These are phyloP conservation scores for Ophiostoma perfectum DNA, from an alignment of 2,329 filamentous ascomycete species.

Conservation along the genomic window DNA sequence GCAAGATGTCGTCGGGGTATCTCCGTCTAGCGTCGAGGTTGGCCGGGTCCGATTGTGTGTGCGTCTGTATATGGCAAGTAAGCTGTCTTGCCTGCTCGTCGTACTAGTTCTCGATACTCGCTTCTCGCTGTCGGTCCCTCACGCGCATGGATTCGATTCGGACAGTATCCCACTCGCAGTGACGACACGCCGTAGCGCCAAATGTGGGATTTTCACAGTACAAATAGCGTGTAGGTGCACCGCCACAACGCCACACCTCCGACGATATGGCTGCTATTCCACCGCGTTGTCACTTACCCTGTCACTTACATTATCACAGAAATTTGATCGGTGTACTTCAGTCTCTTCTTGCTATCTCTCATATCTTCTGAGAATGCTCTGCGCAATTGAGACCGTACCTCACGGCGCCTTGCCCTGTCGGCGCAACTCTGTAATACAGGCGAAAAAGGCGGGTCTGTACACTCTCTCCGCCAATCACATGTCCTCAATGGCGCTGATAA, in stretches of 20 bases:
- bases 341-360: too few species aligned
- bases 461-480: not conserved
- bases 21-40: not conserved
- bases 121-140: not conserved
- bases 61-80: not conserved
- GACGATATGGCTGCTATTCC: not conserved
- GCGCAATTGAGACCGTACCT: too few species aligned
- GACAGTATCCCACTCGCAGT: not conserved
- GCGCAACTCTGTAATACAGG: too few species aligned
- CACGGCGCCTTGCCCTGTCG: too few species aligned
- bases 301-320: too few species aligned
- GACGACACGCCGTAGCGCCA: constrained; percentile 14
- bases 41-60: not conserved
- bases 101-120: too few species aligned
- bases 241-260: constrained; percentile 14
- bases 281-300: too few species aligned
- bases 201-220: constrained; percentile 14
- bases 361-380: too few species aligned
- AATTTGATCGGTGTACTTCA: too few species aligned
- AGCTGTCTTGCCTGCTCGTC: not conserved
- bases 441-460: not conserved
- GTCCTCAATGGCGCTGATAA: not conserved
- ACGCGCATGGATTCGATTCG: not conserved
- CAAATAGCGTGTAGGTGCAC: not conserved
- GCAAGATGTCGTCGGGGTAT: not conserved